These are phyloP conservation scores for Erigeron canadensis DNA, from an alignment of 129 eudicot species.

Conservation along the genomic window DNA sequence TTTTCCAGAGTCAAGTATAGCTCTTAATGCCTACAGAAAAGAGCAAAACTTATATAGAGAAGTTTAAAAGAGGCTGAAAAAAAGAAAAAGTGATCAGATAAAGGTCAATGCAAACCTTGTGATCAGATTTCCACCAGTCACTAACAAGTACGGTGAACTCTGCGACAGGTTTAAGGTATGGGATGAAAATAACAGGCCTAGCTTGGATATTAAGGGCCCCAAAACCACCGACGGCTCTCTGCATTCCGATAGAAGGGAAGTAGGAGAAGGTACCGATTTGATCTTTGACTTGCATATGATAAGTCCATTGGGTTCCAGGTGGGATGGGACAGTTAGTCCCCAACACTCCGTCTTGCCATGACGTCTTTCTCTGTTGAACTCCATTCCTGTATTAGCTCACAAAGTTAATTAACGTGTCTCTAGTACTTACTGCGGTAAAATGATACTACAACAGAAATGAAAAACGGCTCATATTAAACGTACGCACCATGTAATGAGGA, in stretches of 20 bases:
- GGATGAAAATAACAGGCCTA: conserved; percentile 59
- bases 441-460: neutral
- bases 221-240: conserved; percentile 79
- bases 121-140: conserved; percentile 82
- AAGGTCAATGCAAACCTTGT: conserved; percentile 53
- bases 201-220: conserved; percentile 62
- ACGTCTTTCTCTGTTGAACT: conserved; percentile 61
- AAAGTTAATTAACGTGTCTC: neutral
- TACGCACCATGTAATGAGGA: conserved; percentile 83
- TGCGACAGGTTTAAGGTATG: conserved; percentile 61
- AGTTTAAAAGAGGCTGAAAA: too few relatives aligned
- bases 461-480: conserved; percentile 14
- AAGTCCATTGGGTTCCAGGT: conserved; percentile 58
- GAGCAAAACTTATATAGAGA: neutral
- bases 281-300: conserved; percentile 83
- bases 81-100: neutral
- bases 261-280: conserved; percentile 77
- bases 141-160: conserved; percentile 60
- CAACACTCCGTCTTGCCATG: conserved; percentile 97
- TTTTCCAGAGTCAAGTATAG: conserved; percentile 49
- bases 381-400: conserved; percentile 63
- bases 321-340: conserved; percentile 95
- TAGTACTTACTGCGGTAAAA: neutral
- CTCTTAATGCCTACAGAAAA: conserved; percentile 43
- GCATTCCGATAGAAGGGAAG: conserved; percentile 71